Base-by-base conservation (phyloP, 441 rosid genomes). In the Geranium incanum region DNA sequence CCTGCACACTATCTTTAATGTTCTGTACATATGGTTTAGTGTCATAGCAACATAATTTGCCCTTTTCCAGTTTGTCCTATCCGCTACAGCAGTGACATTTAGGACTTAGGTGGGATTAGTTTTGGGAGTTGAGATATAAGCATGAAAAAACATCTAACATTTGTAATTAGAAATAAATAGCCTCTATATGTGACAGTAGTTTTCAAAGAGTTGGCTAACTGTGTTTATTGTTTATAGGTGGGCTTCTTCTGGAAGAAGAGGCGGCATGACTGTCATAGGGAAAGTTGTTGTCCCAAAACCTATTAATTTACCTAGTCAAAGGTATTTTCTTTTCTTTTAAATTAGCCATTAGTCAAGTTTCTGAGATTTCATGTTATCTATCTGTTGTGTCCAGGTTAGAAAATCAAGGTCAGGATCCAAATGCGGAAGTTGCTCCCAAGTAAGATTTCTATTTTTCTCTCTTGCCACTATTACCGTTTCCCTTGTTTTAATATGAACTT, bases 371-470 rank as follows among this genome's bases (percentile, higher is more conserved):
- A 62, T 69, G n/a, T 72, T 36, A 74, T 72, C 68, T 70, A 19
- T 79, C 72, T 83, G 81, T 67, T 80, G 62, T 79, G 79, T 82
- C 68, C 83, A 90, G 99, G 97, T 82, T 91, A 78, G 99, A 96
- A 85, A 96, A 93, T 78, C 97, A 88, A 73, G 98, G 98, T 63
- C 85, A 87, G 85, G 93, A 96, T 75, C 99, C 97, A 6, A 88
- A 82, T 82, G 98, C 93, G 74, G 99, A 96, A 83, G 90, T 96
- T 79, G 98, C 93, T 71, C 99, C 99, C 83, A 96, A 91, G 99
- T 96, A 82, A 96, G 97, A 86, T 65, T 62, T 16, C 48, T 41
- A 50, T 63, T 71, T 16, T 12, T 18, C 36, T 63, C 37, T 66
- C 68, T 66, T 66, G 11, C 13, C 43, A 13, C 41, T 37, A 15